Conservation (phyloP, 2,329 filamentous ascomycete genomes). For the Colletotrichum salicis region DNA sequence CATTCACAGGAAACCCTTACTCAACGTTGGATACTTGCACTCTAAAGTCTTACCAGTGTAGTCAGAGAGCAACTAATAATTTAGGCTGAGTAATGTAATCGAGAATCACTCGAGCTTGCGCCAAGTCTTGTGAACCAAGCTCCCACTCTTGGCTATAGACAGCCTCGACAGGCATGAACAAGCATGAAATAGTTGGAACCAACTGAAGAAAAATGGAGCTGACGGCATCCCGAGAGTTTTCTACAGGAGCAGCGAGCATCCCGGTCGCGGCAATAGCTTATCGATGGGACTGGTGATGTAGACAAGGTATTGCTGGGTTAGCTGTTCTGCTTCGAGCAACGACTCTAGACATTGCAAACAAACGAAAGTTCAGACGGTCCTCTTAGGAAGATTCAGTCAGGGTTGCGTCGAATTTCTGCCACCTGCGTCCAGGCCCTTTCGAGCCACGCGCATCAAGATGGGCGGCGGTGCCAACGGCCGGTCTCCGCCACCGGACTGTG, state of each 20-base stretch:
- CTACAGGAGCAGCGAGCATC: background rate
- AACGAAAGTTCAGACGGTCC: background rate
- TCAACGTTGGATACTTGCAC: no score
- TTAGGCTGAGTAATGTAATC: background rate
- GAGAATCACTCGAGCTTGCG: background rate
- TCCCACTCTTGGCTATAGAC: background rate
- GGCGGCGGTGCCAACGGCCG: conserved; percentile 7
- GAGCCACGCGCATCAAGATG: background rate
- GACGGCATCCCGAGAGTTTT: background rate
- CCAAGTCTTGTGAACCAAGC: background rate
- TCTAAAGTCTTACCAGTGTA: background rate
- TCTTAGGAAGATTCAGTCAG: background rate
- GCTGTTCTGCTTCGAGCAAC: background rate
- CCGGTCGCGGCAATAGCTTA: background rate
- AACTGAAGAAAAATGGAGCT: background rate
- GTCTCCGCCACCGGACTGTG: conserved; percentile 5
- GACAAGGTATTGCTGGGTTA: background rate
- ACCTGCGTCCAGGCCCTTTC: background rate
- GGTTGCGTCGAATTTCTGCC: background rate
- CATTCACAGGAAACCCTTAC: background rate
- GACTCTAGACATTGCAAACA: background rate
- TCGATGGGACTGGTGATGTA: background rate
- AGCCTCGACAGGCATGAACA: background rate
- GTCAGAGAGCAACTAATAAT: background rate
- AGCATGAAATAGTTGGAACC: background rate